Base-by-base conservation (phyloP, 73 alveolate species). In the Tetrahymena elliotti region DNA sequence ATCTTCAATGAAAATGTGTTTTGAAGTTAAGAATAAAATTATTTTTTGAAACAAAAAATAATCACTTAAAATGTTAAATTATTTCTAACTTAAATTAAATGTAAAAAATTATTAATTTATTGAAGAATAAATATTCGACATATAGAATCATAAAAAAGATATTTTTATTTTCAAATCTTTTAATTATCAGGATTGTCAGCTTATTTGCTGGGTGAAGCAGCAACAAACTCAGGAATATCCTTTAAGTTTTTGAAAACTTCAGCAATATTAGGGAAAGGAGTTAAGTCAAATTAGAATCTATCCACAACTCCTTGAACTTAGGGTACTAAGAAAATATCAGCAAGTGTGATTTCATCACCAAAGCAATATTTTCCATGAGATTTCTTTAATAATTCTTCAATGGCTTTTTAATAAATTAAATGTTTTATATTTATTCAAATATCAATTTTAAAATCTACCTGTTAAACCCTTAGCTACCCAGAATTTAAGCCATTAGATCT, bases 341-440 rank as follows among this genome's bases (percentile, higher is more conserved):
- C 98, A 22, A 93, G 31, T 0, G 98, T 97, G 20, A 95, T 41
- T 94, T 96, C 95, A 94, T 97, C 98, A 11, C 98, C 98, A 84
- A 97, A 53, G 53, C 97, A 84, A 53, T 97, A 97, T 96, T 95
- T 97, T 39, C 98, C 98, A 54, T 93, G 94, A 31, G 98, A 93
- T 4, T 94, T 96, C 36, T 68, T 68, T 31, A 68, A 68, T 11
- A 68, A 68, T 68, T 68, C 88, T 18, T 68, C 88, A 68, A 68
- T 68, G 12, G 88, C 88, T 68, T 47, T 15, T 18, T 47, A 12
- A 10, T 10, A 6, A 47, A 18, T 12, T 68, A 68, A 68, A n/a
- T 68, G 11, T 68, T 27, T 0, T 22, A 68, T 7, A 27, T 27
- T 68, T 11, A 68, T 68, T 68, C 24, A n/a, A 27, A 68, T 27